Conservation (phyloP, 192 early-diverging fungal species). For the Oehlia diaphana region DNA sequence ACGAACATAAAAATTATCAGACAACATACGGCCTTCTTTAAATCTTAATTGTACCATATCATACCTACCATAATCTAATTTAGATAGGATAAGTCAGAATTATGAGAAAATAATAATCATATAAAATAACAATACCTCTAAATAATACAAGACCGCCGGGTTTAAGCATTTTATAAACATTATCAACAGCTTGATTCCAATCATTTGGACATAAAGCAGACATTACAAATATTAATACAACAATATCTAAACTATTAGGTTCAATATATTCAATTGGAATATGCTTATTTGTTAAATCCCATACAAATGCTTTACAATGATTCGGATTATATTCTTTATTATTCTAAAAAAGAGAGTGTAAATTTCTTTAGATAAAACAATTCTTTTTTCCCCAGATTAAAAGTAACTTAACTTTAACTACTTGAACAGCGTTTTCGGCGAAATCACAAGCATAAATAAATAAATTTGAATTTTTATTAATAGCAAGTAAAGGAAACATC, state of each 20-base stretch:
- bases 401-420: constrained; percentile 73
- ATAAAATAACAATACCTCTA: constrained; percentile 11
- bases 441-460: constrained; percentile 96
- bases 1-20: constrained; percentile 95
- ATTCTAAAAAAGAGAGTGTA: constrained; percentile 27
- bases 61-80: constrained; percentile 97
- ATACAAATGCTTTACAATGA: constrained; percentile 89
- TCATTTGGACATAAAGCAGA: constrained; percentile 87
- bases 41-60: constrained; percentile 97
- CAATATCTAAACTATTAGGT: constrained; percentile 70
- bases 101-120: not conserved
- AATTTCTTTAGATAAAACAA: not conserved
- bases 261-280: constrained; percentile 51
- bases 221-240: constrained; percentile 94
- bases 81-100: constrained; percentile 40
- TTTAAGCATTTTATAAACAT: constrained; percentile 81
- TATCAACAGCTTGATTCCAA: constrained; percentile 77
- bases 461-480: constrained; percentile 70
- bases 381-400: not conserved
- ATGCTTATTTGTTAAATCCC: constrained; percentile 79
- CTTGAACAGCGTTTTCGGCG: constrained; percentile 83
- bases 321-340: constrained; percentile 68
- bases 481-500: constrained; percentile 87
- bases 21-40: constrained; percentile 85
- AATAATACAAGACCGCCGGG: constrained; percentile 79